Evolutionary conservation across 805 yeast species (phyloP), one percentile per base, ranked within the genome.

Genomic region (Ogataea dorogensis): DNA sequence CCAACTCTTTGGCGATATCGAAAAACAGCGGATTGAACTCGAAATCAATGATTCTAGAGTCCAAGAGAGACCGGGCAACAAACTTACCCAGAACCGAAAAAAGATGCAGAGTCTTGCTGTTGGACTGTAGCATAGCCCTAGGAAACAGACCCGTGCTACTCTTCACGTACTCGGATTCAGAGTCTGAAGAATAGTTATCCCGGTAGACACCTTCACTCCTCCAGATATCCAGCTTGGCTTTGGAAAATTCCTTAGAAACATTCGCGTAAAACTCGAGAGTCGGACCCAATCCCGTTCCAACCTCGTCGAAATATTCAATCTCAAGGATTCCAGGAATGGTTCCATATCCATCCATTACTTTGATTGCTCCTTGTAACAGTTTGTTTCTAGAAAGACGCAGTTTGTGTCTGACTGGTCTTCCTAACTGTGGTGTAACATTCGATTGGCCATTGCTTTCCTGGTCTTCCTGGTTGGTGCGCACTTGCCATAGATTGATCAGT

Each of bases 261-360:
- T 71, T 66, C 0, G 97, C 79, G 53, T 87, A 91, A 54, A 93
- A 91, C 59, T 91, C 98, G 45, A 89, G 67, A 0, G 98, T 91
- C 3, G 98, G 98, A 0, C 98, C 98, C 28, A 88, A 64, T 0
- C 98, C 98, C 0, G 96, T 81, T n/a, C 98, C 98, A 5, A 73
- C 96, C 57, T 91, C 98, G 46, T 82, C 88, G 44, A 72, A 77
- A 51, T 84, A 91, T 56, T 89, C 96, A 38, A 93, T 79, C 50
- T 91, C 98, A 15, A 91, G 63, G 4, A 85, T 67, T 18, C 87
- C 82, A 1, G 96, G 88, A n/a, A 81, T 71, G 0, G 84, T 63
- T 0, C 93, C 95, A 56, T 86, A 82, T 32, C 75, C 64, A 28
- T 78, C 81, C 59, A 93, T 64, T 2, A 89, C 83, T 51, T 86